Conservation (phyloP, 805 yeast species). For the Candida michaelii region DNA sequence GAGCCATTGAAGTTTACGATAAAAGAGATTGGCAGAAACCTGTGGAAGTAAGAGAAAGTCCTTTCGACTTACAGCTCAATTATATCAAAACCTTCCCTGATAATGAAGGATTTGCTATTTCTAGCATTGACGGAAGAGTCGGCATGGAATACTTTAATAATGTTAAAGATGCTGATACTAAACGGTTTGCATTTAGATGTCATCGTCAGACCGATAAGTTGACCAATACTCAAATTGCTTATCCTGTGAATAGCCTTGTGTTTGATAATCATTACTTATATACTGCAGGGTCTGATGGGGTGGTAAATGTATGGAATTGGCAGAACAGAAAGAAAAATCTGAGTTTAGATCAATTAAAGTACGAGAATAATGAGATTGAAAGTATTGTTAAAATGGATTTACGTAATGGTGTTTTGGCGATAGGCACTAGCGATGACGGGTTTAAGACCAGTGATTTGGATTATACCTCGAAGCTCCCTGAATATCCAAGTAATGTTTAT, state of each 20-base stretch:
- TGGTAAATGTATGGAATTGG: slow-evolving; percentile 52
- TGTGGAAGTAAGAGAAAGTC: slow-evolving; percentile 54
- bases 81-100: slow-evolving; percentile 55
- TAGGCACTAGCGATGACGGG: slow-evolving; percentile 45
- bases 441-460: slow-evolving; percentile 26
- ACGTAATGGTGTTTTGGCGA: slow-evolving; percentile 24
- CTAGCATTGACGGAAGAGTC: slow-evolving; percentile 82
- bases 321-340: slow-evolving; percentile 43
- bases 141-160: slow-evolving; percentile 68
- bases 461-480: slow-evolving; percentile 9
- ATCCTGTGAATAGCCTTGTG: slow-evolving; percentile 50
- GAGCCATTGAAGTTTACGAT: slow-evolving; percentile 60
- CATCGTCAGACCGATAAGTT: slow-evolving; percentile 51
- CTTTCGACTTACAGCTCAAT: slow-evolving; percentile 65
- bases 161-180: slow-evolving; percentile 38
- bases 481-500: slow-evolving; percentile 23
- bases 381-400: slow-evolving; percentile 26
- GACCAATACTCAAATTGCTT: slow-evolving; percentile 49
- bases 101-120: slow-evolving; percentile 57
- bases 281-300: slow-evolving; percentile 54
- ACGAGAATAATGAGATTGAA: slow-evolving; percentile 13
- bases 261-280: slow-evolving; percentile 45
- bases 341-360: slow-evolving; percentile 25
- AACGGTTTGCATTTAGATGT: slow-evolving; percentile 77
- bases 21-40: slow-evolving; percentile 46